Conservation (phyloP, 345 rosid genomes). For the Microthlaspi erraticum region DNA sequence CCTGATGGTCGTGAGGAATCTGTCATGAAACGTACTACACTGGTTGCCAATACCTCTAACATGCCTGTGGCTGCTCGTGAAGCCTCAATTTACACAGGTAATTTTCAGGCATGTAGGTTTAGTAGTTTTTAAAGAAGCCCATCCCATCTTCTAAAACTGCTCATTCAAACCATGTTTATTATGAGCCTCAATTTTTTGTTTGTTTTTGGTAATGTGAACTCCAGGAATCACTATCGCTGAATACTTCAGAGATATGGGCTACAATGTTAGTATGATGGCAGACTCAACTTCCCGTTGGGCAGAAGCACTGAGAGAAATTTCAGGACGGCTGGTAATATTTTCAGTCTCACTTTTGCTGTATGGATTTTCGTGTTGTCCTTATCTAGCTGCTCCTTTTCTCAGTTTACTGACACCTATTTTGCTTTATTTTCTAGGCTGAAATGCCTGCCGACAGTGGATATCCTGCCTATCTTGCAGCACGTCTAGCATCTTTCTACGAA, state of each 20-base stretch:
- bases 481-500: slow-evolving; percentile 97
- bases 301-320: slow-evolving; percentile 99
- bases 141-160: slow-evolving; percentile 6
- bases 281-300: slow-evolving; percentile 99
- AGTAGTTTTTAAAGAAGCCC: slow-evolving; percentile 21
- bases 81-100: slow-evolving; percentile 99
- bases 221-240: slow-evolving; percentile 99
- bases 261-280: slow-evolving; percentile 99
- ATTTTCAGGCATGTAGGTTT: slow-evolving; percentile 25
- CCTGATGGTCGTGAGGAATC: slow-evolving; percentile 99
- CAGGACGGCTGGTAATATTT: slow-evolving; percentile 86
- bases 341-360: slow-evolving; percentile 11
- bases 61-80: slow-evolving; percentile 99
- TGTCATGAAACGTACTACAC: slow-evolving; percentile 99
- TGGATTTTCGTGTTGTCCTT: slow-evolving; percentile 6
- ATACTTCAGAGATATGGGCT: slow-evolving; percentile 98
- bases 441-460: slow-evolving; percentile 99
- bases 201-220: slow-evolving; percentile 18
- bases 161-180: not conserved
- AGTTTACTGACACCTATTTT: slow-evolving; percentile 21
- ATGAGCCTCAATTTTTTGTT: not conserved
- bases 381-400: slow-evolving; percentile 11
- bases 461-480: slow-evolving; percentile 99
- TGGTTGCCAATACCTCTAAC: slow-evolving; percentile 99
- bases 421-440: slow-evolving; percentile 76